phyloP scores from a whole-genome alignment of 345 rosid genomes.

The Hypericum androsaemum region DNA sequence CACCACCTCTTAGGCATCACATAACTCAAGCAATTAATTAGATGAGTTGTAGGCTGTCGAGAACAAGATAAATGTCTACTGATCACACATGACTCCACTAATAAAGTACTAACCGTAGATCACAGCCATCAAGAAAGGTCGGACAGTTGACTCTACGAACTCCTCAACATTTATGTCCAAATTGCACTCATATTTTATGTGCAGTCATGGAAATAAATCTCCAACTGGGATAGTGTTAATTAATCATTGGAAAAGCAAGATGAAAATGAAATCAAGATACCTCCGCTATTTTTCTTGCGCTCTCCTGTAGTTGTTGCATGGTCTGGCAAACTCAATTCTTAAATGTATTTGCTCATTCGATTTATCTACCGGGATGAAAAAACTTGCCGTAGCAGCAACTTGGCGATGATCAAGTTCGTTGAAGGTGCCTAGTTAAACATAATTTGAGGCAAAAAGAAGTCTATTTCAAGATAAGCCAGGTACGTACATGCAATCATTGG shows the following conservation, averaged over 20 bases:
- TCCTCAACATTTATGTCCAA: conserved; percentile 81
- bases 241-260: background rate
- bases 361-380: conserved; percentile 96
- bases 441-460: too few relatives aligned
- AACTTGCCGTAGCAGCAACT: conserved; percentile 95
- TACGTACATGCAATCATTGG: too few relatives aligned
- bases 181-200: conserved; percentile 98
- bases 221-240: background rate
- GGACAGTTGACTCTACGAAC: conserved; percentile 88
- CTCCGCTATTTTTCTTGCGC: conserved; percentile 96
- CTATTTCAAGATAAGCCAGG: too few relatives aligned
- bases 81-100: background rate
- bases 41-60: too few relatives aligned
- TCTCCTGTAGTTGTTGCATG: conserved; percentile 93
- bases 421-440: conserved; percentile 70
- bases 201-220: conserved; percentile 16
- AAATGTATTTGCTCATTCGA: conserved; percentile 76
- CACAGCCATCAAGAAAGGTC: conserved; percentile 93
- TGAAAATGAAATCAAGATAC: conserved; percentile 20
- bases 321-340: conserved; percentile 81
- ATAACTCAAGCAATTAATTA: too few relatives aligned
- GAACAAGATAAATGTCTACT: too few relatives aligned
- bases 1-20: too few relatives aligned
- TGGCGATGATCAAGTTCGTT: conserved; percentile 95
- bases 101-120: conserved; percentile 59